A percentile compares a stretch with the other conserved stretches of the same genome.
These are phyloP conservation scores for Catharanthus roseus DNA, from an alignment of 257 asterid species.

Conservation along the genomic window DNA sequence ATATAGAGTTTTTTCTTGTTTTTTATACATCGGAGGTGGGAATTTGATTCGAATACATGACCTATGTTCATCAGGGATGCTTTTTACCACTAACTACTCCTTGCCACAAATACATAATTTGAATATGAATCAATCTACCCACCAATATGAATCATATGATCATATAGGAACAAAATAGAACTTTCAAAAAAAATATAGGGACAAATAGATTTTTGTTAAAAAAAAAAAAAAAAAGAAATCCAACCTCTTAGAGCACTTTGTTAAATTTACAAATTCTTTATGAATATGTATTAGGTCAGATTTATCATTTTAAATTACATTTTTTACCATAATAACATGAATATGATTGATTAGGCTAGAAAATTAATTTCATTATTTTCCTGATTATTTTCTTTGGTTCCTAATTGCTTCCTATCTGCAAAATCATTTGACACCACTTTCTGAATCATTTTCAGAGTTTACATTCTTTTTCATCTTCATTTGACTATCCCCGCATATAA, in stretches of 20 bases:
- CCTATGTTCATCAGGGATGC: too few relatives aligned
- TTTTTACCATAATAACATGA: background rate
- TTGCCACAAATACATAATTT: background rate
- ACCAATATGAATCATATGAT: background rate
- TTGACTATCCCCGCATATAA: background rate
- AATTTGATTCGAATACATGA: too few relatives aligned
- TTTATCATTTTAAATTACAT: too few relatives aligned
- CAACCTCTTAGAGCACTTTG: background rate
- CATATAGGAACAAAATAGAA: too few relatives aligned
- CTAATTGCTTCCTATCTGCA: background rate
- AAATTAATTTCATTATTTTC: background rate
- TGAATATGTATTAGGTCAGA: too few relatives aligned
- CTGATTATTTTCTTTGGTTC: background rate
- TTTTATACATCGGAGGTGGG: too few relatives aligned
- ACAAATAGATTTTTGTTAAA: too few relatives aligned
- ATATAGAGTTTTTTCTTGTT: too few relatives aligned
- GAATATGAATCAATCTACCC: background rate
- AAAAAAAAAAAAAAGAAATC: background rate
- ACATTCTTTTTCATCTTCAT: background rate
- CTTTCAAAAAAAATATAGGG: too few relatives aligned
- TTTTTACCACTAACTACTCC: too few relatives aligned
- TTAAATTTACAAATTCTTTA: background rate
- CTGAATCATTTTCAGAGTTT: too few relatives aligned
- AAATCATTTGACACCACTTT: background rate
- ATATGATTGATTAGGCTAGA: background rate